These are phyloP conservation scores for Oryza australiensis DNA, from an alignment of 176 grass and related monocot genomes.

Conservation along the genomic window DNA sequence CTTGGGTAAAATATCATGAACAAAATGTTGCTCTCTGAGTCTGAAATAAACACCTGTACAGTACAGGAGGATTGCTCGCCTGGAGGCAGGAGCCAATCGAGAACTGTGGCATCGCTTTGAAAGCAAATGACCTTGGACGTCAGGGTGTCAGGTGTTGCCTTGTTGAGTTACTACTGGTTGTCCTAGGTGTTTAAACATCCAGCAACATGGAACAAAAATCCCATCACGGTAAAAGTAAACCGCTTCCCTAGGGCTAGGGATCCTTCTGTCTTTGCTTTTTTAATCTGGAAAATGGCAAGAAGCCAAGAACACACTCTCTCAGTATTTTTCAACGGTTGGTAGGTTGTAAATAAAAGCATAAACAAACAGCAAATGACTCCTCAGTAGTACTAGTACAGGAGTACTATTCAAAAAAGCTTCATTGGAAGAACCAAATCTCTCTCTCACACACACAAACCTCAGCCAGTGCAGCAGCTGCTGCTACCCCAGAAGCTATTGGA, in stretches of 20 bases:
- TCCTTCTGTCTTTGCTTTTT: conserved; percentile 25
- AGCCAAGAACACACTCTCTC: not conserved
- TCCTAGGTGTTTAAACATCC: conserved; percentile 17
- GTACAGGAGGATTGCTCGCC: not conserved
- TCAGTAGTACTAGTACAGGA: conserved; percentile 3
- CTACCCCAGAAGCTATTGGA: conserved; percentile 40
- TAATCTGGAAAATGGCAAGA: conserved; percentile 8
- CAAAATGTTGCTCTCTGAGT: not conserved
- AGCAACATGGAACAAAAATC: conserved; percentile 39
- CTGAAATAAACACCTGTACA: not conserved
- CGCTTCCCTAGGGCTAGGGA: conserved; percentile 42
- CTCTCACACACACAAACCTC: not conserved
- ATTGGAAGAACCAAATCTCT: conserved; percentile 30
- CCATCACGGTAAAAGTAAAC: conserved; percentile 40
- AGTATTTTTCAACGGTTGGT: conserved; percentile 58
- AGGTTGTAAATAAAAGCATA: conserved; percentile 40
- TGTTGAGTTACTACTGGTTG: not conserved
- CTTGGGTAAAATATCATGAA: not conserved
- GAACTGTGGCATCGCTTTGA: not conserved
- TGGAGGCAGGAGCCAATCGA: not conserved
- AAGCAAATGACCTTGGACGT: conserved; percentile 23
- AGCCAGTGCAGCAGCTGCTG: conserved; percentile 15
- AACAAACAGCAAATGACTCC: conserved; percentile 44
- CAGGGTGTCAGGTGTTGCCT: conserved; percentile 16
- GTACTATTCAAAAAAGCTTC: conserved; percentile 8